Evolutionary conservation across 1,139 yeast species (phyloP).

Genomic region (Diutina pseudorugosa): DNA sequence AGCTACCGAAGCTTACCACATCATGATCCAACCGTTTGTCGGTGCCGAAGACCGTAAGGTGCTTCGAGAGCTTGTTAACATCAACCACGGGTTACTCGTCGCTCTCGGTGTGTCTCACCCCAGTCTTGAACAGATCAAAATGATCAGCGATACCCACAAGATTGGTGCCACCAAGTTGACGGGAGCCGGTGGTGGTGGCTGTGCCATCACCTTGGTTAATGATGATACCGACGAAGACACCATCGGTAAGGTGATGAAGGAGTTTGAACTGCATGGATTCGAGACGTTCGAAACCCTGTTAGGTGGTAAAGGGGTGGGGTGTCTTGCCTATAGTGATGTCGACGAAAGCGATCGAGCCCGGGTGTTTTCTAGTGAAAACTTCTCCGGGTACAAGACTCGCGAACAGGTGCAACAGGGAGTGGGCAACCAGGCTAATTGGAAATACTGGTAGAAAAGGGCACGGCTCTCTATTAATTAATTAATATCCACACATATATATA

Average conservation of each 20-base stretch:
- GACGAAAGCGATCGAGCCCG: not conserved
- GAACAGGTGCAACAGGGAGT: not conserved
- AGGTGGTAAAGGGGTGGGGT: slow-evolving; percentile 85
- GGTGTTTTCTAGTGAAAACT: not conserved
- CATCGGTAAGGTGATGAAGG: slow-evolving; percentile 19
- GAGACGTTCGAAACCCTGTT: slow-evolving; percentile 73
- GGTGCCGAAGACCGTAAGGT: slow-evolving; percentile 22
- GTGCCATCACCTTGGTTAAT: slow-evolving; percentile 77
- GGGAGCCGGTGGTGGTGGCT: slow-evolving; percentile 99
- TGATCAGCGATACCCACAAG: slow-evolving; percentile 43
- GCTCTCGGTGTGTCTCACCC: slow-evolving; percentile 93
- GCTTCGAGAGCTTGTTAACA: slow-evolving; percentile 55
- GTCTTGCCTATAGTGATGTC: slow-evolving; percentile 10
- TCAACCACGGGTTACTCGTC: slow-evolving; percentile 82
- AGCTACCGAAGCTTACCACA: slow-evolving; percentile 55
- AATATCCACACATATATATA: not conserved
- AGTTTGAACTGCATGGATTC: slow-evolving; percentile 39
- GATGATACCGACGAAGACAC: slow-evolving; percentile 26
- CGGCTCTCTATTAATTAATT: too few relatives aligned
- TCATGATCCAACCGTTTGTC: slow-evolving; percentile 36
- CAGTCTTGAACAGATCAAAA: slow-evolving; percentile 58
- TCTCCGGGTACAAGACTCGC: not conserved
- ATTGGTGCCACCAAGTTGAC: slow-evolving; percentile 89
- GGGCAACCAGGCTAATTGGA: not conserved
- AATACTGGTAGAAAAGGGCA: not conserved